These are phyloP conservation scores for Pachysandra terminalis DNA, from an alignment of 164 flowering plant species.

Conservation along the genomic window DNA sequence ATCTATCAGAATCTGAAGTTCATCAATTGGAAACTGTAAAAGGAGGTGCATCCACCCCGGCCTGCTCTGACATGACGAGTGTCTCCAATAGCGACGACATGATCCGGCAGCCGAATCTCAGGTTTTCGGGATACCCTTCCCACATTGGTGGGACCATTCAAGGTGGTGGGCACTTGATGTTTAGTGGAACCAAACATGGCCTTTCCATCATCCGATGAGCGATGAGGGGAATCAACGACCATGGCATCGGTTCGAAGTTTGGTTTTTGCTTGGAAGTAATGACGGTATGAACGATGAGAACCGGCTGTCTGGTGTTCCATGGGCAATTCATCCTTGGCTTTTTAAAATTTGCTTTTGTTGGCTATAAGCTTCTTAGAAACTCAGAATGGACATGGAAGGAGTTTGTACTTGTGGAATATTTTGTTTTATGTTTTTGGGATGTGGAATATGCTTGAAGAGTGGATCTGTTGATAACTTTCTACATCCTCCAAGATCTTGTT, in stretches of 20 bases:
- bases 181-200: slow-evolving; percentile 34
- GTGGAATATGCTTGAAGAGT: neutral
- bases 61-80: slow-evolving; percentile 27
- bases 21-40: slow-evolving; percentile 21
- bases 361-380: neutral
- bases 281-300: neutral
- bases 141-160: slow-evolving; percentile 32
- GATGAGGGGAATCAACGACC: neutral
- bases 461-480: no score
- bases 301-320: slow-evolving; percentile 14
- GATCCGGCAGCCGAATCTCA: slow-evolving; percentile 29
- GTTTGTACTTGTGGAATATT: neutral
- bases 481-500: no score
- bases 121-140: slow-evolving; percentile 32
- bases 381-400: neutral
- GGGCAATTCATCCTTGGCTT: slow-evolving; percentile 98
- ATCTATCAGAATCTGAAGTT: slow-evolving; percentile 20
- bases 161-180: slow-evolving; percentile 29
- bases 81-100: slow-evolving; percentile 23
- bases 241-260: slow-evolving; percentile 10
- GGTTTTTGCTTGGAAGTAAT: neutral
- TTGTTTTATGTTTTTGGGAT: neutral
- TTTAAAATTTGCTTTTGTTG: slow-evolving; percentile 14
- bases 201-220: slow-evolving; percentile 52
- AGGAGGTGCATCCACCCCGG: slow-evolving; percentile 24